Conservation (phyloP, 192 early-diverging fungal species). For the Linnemannia exigua region DNA sequence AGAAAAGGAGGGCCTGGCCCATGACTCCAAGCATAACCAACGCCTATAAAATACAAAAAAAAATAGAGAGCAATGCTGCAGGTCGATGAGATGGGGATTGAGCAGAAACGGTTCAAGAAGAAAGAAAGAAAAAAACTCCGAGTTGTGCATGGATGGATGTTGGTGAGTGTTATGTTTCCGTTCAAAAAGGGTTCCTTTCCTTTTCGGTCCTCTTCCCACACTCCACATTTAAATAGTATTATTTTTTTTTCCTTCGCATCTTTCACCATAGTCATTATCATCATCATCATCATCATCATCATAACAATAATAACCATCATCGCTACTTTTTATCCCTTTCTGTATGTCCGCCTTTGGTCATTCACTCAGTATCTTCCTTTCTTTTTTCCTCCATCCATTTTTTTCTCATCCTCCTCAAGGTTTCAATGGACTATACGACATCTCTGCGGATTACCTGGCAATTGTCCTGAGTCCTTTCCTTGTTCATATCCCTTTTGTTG, state of each 20-base stretch:
- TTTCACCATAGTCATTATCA: not conserved
- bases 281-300: not conserved
- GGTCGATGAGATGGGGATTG: not conserved
- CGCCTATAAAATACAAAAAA: not conserved
- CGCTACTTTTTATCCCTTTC: no score
- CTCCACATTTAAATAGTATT: not conserved
- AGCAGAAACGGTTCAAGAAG: not conserved
- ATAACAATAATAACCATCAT: not conserved
- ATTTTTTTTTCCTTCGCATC: not conserved
- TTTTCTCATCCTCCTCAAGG: not conserved
- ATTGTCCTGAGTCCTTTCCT: not conserved
- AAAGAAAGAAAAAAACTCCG: conserved; percentile 4
- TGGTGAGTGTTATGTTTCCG: not conserved
- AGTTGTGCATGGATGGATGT: not conserved
- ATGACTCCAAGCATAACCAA: not conserved
- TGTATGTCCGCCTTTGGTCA: not conserved
- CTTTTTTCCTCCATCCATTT: not conserved
- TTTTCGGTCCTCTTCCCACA: conserved; percentile 9
- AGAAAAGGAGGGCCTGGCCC: not conserved
- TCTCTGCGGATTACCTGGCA: not conserved
- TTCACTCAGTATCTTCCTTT: not conserved
- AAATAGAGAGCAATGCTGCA: not conserved
- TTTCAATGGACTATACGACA: not conserved
- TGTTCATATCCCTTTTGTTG: not conserved
- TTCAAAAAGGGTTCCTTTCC: conserved; percentile 7